Conservation (phyloP, 176 grass and related monocot genomes). For the Alopecurus myosuroides region DNA sequence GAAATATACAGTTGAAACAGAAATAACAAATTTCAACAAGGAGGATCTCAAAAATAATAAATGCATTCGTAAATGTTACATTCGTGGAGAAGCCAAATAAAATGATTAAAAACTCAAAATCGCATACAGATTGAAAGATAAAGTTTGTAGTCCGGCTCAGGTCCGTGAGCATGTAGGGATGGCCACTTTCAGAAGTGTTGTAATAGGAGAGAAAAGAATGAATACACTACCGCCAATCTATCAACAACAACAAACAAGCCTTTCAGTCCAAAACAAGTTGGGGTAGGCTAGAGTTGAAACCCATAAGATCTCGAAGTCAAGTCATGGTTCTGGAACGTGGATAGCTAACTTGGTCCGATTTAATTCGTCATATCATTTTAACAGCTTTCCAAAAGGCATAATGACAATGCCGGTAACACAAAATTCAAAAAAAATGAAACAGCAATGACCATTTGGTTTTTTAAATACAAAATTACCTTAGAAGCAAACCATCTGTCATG, state of each 20-base stretch:
- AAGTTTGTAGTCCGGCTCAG: neutral
- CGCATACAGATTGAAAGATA: neutral
- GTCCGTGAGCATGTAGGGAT: neutral
- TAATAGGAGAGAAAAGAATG: neutral
- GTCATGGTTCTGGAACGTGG: too few relatives aligned
- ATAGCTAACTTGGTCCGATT: neutral
- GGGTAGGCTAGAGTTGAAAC: too few relatives aligned
- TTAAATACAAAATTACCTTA: conserved; percentile 48
- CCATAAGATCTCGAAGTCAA: too few relatives aligned
- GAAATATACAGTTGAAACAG: neutral
- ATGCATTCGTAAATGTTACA: neutral
- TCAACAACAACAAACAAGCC: too few relatives aligned
- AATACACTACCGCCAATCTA: too few relatives aligned
- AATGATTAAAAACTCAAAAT: neutral
- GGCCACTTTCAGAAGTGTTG: neutral
- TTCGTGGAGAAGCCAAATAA: neutral
- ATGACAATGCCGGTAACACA: neutral
- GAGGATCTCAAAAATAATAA: neutral
- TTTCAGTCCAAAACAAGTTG: too few relatives aligned
- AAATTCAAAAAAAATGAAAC: neutral
- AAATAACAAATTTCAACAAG: neutral
- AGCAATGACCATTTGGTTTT: neutral
- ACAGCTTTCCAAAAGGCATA: neutral
- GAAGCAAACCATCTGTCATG: conserved; percentile 95
- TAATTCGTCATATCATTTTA: neutral